Evolutionary conservation across 2,329 filamentous ascomycete species (phyloP).

Genomic region (Cordyceps fumosorosea): DNA sequence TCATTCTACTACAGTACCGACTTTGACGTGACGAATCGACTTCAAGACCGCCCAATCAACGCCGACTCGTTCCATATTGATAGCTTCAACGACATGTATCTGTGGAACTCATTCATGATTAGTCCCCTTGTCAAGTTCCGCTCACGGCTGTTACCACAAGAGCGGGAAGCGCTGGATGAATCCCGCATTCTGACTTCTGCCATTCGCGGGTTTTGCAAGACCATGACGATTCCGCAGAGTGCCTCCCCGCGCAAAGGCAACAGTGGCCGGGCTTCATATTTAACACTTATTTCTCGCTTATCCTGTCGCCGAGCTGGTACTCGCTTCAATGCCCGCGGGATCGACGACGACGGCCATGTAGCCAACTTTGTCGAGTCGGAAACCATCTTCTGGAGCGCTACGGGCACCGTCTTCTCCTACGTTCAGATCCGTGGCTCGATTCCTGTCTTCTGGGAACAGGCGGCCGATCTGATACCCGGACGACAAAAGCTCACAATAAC

Average conservation of each 20-base stretch:
- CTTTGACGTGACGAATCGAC: conserved; percentile 88
- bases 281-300: conserved; percentile 86
- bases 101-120: conserved; percentile 99
- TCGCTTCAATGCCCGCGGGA: conserved; percentile 92
- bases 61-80: conserved; percentile 80
- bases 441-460: conserved; percentile 95
- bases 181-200: conserved; percentile 88
- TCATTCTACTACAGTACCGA: conserved; percentile 99
- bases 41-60: conserved; percentile 80
- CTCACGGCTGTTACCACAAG: conserved; percentile 66
- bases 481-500: conserved; percentile 94
- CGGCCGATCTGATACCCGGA: conserved; percentile 76
- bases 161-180: conserved; percentile 73
- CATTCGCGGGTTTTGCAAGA: conserved; percentile 86
- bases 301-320: conserved; percentile 90
- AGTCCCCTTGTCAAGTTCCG: conserved; percentile 85
- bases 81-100: conserved; percentile 82
- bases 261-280: conserved; percentile 69
- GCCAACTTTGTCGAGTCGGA: conserved; percentile 99
- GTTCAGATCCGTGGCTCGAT: conserved; percentile 89
- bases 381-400: conserved; percentile 80
- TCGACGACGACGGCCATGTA: conserved; percentile 95
- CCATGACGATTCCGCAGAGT: conserved; percentile 74
- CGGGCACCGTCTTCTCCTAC: conserved; percentile 80
- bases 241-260: conserved; percentile 62